phyloP scores from a whole-genome alignment of 2,329 filamentous ascomycete genomes.

The Colletotrichum magnum region DNA sequence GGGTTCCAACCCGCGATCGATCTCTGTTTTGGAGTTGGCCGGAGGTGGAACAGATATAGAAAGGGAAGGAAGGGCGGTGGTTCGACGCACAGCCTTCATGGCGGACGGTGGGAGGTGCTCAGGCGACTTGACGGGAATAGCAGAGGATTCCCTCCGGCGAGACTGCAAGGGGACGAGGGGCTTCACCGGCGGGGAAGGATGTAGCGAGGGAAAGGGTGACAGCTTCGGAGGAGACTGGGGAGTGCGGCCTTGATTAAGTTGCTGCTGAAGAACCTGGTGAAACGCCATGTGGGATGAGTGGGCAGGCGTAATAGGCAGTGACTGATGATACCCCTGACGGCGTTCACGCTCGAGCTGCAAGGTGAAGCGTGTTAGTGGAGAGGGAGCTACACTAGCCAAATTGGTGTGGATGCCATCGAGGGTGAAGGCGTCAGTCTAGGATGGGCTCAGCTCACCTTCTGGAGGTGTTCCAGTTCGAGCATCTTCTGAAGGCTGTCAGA shows the following conservation, averaged over 20 bases:
- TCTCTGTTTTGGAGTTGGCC: conserved; percentile 22
- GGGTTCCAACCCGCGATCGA: conserved; percentile 34
- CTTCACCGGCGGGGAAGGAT: conserved; percentile 28
- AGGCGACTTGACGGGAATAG: conserved; percentile 12
- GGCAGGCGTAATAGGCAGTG: conserved; percentile 22
- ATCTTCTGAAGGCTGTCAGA: conserved; percentile 66
- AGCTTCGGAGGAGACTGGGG: conserved; percentile 26
- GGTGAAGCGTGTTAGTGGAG: conserved; percentile 36
- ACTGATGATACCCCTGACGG: conserved; percentile 36
- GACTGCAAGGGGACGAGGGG: conserved; percentile 37
- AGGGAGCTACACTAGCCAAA: conserved; percentile 31
- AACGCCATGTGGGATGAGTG: conserved; percentile 37
- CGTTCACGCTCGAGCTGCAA: conserved; percentile 42
- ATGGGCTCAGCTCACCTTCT: conserved; percentile 61
- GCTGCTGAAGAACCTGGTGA: conserved; percentile 37
- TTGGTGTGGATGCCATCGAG: conserved; percentile 16
- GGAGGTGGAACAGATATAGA: conserved; percentile 51
- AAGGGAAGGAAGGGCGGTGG: conserved; percentile 45
- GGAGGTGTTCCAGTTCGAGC: conserved; percentile 71
- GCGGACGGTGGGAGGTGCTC: conserved; percentile 31
- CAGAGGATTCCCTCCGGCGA: conserved; percentile 34
- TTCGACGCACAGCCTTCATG: conserved; percentile 35
- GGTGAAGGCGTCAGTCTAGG: conserved; percentile 26
- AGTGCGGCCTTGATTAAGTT: conserved; percentile 27
- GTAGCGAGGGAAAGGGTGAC: conserved; percentile 30